phyloP scores from a whole-genome alignment of 2,329 filamentous ascomycete species.

The Tolypocladium amazonense region DNA sequence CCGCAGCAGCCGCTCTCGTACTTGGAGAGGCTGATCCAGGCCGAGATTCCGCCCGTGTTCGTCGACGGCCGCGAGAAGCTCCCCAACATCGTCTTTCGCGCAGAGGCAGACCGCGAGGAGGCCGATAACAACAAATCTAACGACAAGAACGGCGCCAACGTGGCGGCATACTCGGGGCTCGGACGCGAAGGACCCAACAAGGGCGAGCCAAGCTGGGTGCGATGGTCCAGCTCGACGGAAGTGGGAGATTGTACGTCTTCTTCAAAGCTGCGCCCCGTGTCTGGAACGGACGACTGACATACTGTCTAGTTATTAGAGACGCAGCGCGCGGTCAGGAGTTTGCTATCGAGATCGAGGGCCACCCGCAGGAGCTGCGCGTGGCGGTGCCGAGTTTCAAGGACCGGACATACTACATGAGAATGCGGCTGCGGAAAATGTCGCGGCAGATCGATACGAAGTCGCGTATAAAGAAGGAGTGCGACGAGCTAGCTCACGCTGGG shows the following conservation, averaged over 20 bases:
- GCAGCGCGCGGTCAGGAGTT: conserved; percentile 79
- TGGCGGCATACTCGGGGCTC: conserved; percentile 61
- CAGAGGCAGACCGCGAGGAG: conserved; percentile 57
- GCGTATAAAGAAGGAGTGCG: conserved; percentile 71
- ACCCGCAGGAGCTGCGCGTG: conserved; percentile 54
- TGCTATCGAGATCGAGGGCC: conserved; percentile 69
- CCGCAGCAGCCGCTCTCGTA: conserved; percentile 88
- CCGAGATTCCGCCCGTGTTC: conserved; percentile 64
- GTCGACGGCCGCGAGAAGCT: conserved; percentile 57
- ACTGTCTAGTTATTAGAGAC: conserved; percentile 58
- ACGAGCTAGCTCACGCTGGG: conserved; percentile 62
- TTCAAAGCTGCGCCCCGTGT: too few relatives aligned
- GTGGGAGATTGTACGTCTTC: conserved; percentile 58
- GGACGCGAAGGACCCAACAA: conserved; percentile 47
- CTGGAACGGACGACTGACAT: too few relatives aligned
- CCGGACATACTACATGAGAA: conserved; percentile 78
- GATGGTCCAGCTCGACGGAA: conserved; percentile 82
- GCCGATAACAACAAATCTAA: conserved; percentile 16
- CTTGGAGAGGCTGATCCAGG: conserved; percentile 78
- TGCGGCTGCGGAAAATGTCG: conserved; percentile 63
- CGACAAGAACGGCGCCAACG: conserved; percentile 26
- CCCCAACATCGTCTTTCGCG: conserved; percentile 68
- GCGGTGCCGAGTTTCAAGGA: conserved; percentile 82
- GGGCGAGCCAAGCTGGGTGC: conserved; percentile 52
- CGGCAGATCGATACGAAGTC: conserved; percentile 58